Base-by-base conservation (phyloP, 2,329 filamentous ascomycete species). In the Diaporthe longicolla region DNA sequence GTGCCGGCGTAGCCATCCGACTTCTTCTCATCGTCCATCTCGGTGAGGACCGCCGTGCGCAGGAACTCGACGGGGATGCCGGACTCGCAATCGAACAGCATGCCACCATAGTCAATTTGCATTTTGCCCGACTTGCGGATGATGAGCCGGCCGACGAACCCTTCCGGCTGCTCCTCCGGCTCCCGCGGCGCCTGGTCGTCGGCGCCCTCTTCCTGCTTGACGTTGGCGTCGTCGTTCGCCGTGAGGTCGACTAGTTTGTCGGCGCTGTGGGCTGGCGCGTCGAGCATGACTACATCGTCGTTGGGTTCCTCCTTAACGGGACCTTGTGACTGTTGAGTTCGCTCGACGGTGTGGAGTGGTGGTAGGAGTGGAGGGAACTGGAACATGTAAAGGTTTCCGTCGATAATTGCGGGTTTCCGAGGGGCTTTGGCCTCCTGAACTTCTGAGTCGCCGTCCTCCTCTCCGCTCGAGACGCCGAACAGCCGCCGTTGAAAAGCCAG, bases 311-410 rank as follows among this genome's bases (percentile, higher is more conserved):
- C 77, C 79, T 89, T 87, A 72, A 87, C 79, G 19, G 76, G 66
- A 55, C 75, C 76, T 69, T 77, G 73, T 57, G 59, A 52, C 76
- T 77, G 68, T 58, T 75, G 55, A 5, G 69, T 58, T 40, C 52
- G 71, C 35, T 74, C 73, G n/a, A 61, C 76, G 76, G 79, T 75
- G 80, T 83, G 74, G n/a, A 92, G 82, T 0, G 89, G 87, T 10
- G 91, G 90, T 15, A 92, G 85, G 5, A 92, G 83, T 7, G 90
- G 90, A 54, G 91, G 91, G 77, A 93, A 89, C 77, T 92, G 91
- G 82, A 92, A 92, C 66, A 93, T 84, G 76, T 91, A 92, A 70
- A 92, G 81, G 50, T 89, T 86, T 29, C 90, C 90, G 59, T 91
- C 89, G 63, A 79, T 76, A 24, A 80, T 79, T 75, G 58, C 77